A percentile compares a stretch with the other conserved stretches of the same genome.
These are phyloP conservation scores for Stagonosporopsis tanaceti DNA, from an alignment of 2,329 filamentous ascomycete genomes.

Conservation along the genomic window DNA sequence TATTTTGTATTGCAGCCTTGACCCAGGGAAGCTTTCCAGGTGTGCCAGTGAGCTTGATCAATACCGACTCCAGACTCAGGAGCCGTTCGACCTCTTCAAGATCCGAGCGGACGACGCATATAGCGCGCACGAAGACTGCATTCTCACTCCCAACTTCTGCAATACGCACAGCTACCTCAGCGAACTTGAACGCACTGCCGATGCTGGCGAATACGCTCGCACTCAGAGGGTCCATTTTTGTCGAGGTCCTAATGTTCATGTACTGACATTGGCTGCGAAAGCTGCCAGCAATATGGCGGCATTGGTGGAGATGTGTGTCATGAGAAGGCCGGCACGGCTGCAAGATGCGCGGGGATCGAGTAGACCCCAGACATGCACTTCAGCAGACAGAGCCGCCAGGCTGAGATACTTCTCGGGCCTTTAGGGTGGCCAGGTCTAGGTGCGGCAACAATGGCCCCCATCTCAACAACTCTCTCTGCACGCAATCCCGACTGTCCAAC, in stretches of 20 bases:
- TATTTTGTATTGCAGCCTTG: constrained; percentile 26
- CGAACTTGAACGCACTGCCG: constrained; percentile 34
- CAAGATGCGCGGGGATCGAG: neutral
- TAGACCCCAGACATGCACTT: constrained; percentile 2
- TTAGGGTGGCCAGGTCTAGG: neutral
- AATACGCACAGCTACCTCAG: constrained; percentile 31
- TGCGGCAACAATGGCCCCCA: neutral
- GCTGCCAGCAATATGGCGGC: neutral
- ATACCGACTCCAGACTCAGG: constrained; percentile 19
- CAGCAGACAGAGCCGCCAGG: constrained; percentile 1
- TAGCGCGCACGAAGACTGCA: constrained; percentile 36
- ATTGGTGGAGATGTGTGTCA: neutral
- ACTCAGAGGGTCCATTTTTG: constrained; percentile 26
- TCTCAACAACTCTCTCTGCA: neutral
- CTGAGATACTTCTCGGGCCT: neutral
- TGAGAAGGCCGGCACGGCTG: neutral
- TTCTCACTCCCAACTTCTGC: constrained; percentile 35
- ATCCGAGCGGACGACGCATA: constrained; percentile 34
- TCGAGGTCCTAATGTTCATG: neutral
- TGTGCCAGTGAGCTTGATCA: constrained; percentile 19
- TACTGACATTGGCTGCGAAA: neutral
- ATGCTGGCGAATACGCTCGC: constrained; percentile 28
- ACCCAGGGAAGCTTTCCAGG: constrained; percentile 34
- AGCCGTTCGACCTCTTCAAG: constrained; percentile 33
- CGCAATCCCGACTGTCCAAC: neutral